Evolutionary conservation across 768 basidiomycete genomes (phyloP), one percentile per base, ranked within the genome.

Genomic region (Agrocybe praecox): DNA sequence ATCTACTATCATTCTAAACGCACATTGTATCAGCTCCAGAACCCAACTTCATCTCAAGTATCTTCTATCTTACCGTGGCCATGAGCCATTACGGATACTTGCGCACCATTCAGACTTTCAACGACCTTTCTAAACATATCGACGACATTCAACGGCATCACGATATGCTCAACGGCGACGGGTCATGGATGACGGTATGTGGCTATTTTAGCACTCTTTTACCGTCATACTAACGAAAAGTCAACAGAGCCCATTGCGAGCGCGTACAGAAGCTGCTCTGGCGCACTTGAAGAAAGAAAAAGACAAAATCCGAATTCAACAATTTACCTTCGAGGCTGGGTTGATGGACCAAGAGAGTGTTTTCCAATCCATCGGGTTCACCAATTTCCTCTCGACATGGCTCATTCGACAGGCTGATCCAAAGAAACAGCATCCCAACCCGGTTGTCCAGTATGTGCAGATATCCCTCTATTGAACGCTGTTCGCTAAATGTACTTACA

Each of bases 301-400:
- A 66, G 82, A 79, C 11, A 87, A 88, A 65, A 75, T 92, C 8
- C 83, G 84, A 46, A 78, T 86, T n/a, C 81, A 85, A 17, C 86
- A 96, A 56, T 75, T 92, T 40, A 87, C 95, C 0, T 96, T 84
- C 67, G 88, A 94, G 52, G 88, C 89, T 0, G 94, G 95, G 58
- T 79, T 99, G 1, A 76, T 90, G 24, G 95, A 98, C 65, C 93
- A 92, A 7, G 93, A 92, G 60, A 79, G 96, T 56, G 79, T 90
- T 40, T 85, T 88, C 66, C 83, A 87, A 55, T 88, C 84, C 21
- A 86, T 94, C 45, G 85, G 84, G 17, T 98, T 96, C 72, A 87
- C 85, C n/a, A 89, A 83, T 62, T 96, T 98, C 72, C 79, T 94
- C 36, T 95, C 95, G 53, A 90, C 91, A 0, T 99, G 96, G 96